Percentiles rank a stretch among this genome's conserved stretches.
These are phyloP conservation scores for Elongisporangium senticosum DNA, from an alignment of 352 stramenopile genomes.

Conservation along the genomic window DNA sequence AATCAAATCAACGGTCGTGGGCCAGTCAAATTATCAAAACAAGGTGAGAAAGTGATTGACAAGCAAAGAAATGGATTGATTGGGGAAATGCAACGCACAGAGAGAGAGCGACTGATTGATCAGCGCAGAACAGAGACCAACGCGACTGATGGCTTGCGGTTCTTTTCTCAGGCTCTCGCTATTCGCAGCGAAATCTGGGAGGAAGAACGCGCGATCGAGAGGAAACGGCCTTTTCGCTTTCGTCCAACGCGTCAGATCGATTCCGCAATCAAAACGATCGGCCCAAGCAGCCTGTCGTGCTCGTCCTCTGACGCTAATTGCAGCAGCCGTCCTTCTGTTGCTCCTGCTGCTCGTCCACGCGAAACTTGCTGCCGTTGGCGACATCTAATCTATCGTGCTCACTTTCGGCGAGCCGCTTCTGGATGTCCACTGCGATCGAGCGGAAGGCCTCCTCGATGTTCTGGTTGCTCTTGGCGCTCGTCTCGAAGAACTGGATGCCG, in stretches of 20 bases:
- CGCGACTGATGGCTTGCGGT: too few species aligned
- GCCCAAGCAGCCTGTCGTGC: too few species aligned
- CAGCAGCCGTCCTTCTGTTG: constrained; percentile 79
- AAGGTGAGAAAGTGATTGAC: neutral
- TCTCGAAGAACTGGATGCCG: constrained; percentile 94
- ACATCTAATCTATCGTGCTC: constrained; percentile 88
- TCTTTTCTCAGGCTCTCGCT: too few species aligned
- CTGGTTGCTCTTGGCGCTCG: constrained; percentile 90
- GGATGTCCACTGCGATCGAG: constrained; percentile 85
- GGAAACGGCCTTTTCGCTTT: too few species aligned
- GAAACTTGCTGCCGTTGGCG: constrained; percentile 80
- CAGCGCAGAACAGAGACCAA: too few species aligned
- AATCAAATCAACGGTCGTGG: constrained; percentile 1
- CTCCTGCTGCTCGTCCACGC: constrained; percentile 77
- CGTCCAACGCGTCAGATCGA: too few species aligned
- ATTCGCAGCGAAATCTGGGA: too few species aligned
- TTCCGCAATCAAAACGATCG: too few species aligned
- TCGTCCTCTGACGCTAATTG: constrained; percentile 18
- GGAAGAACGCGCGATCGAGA: too few species aligned
- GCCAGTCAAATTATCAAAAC: neutral
- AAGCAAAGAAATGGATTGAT: neutral
- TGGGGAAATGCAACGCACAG: neutral
- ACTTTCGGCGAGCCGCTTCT: constrained; percentile 82
- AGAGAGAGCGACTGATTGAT: too few species aligned
- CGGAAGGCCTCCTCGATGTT: constrained; percentile 91